Percentiles rank a stretch among this genome's conserved stretches.
Conservation (phyloP, 805 yeast species). For the Hanseniaspora lachancei region DNA sequence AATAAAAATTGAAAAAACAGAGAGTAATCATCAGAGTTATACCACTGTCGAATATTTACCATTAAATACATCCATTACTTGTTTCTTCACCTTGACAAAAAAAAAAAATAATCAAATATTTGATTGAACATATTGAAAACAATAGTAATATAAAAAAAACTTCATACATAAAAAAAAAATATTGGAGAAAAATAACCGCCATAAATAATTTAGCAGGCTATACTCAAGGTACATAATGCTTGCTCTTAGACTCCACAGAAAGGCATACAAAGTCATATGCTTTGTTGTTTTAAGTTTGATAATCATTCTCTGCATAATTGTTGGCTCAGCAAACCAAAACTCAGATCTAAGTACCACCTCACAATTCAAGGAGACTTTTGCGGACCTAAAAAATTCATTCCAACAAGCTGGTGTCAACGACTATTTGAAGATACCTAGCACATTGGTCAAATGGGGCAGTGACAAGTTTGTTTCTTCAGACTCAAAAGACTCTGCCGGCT, state of each 20-base stretch:
- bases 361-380: not conserved
- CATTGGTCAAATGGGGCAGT: constrained; percentile 9
- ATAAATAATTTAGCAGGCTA: not conserved
- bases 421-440: not conserved
- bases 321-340: not conserved
- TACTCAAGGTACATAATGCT: not conserved
- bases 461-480: not conserved
- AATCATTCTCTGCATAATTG: not conserved
- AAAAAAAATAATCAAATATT: no score
- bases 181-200: not conserved
- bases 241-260: constrained; percentile 5
- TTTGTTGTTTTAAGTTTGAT: not conserved
- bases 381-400: not conserved
- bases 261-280: not conserved
- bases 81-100: no score
- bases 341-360: not conserved
- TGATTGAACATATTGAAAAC: not conserved
- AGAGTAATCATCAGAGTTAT: no score
- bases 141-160: no score
- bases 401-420: not conserved
- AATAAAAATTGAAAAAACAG: no score
- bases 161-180: not conserved
- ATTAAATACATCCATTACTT: no score
- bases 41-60: no score
- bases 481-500: not conserved